Evolutionary conservation across 345 rosid species (phyloP), one percentile per base, ranked within the genome.

Genomic region (Microthlaspi erraticum): DNA sequence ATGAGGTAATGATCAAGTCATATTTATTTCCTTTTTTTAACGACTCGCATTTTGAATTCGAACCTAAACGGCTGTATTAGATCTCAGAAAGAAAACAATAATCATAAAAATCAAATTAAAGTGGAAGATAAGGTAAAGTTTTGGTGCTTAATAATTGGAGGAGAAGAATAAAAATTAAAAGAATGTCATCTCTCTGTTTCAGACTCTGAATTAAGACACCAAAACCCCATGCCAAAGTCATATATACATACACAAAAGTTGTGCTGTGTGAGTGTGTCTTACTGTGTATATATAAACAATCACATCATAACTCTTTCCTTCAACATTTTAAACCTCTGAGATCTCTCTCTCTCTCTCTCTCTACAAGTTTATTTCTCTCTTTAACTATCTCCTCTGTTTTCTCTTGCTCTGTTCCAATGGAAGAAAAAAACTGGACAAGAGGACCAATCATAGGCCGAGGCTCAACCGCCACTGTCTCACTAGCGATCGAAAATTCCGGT

Each of bases 381-480:
- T n/a, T n/a, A n/a, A n/a, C 53, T 61, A 12, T 17, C 37, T 48
- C 73, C 33, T 51, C 52, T 53, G 66, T 71, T 41, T 69, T 44
- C 52, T 64, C 58, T 69, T 74, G 43, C 53, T 62, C 63, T 68
- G 63, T 42, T 74, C 43, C 44, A 41, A 29, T 69, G 66, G 80
- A 77, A 17, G 56, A 85, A 85, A 59, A 49, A 88, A 85, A 87
- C 57, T 90, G 92, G 96, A 80, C 64, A 12, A 81, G 94, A 78
- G 97, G 97, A 19, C 91, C 89, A 26, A 39, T 74, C 70, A 78
- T 93, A 42, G 98, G 98, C 70, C 89, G 84, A 3, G 97, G 98
- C 39, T 82, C 98, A 74, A 85, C 94, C 48, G 91, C 98, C 50
- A 68, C 87, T 23, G 96, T 93, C 71, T 90, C 88, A 0, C 77